Evolutionary conservation across 805 yeast genomes (phyloP).

Genomic region (Komagataella phaffii): DNA sequence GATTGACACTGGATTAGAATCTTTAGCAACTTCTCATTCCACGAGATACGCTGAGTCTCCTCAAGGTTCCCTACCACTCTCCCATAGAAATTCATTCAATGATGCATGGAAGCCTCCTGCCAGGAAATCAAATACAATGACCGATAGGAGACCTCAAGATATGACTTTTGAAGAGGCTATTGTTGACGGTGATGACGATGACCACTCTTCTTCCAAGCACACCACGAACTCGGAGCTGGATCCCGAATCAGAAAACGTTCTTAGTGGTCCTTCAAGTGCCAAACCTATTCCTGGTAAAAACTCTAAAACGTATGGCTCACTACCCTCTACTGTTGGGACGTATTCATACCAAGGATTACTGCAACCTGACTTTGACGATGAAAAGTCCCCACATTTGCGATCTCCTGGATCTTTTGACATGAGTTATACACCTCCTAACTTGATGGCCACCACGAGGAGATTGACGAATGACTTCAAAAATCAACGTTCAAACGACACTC

Average conservation of each 20-base stretch:
- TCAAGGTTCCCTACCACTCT: background rate
- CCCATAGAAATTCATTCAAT: background rate
- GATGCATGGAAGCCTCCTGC: background rate
- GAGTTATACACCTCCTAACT: background rate
- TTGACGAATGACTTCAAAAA: background rate
- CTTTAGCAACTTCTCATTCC: background rate
- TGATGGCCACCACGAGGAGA: background rate
- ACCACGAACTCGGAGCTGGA: background rate
- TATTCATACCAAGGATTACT: constrained; percentile 10
- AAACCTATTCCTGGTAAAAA: background rate
- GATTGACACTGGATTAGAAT: constrained; percentile 8
- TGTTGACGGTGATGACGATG: constrained; percentile 6
- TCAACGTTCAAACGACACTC: background rate
- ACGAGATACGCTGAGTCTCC: background rate
- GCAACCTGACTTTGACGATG: constrained; percentile 20
- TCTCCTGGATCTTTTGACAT: background rate
- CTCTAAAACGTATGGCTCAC: background rate
- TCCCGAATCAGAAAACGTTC: constrained; percentile 3
- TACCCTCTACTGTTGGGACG: constrained; percentile 1
- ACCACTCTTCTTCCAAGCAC: background rate
- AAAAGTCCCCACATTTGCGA: constrained; percentile 3
- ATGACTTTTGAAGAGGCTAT: constrained; percentile 1
- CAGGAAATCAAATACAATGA: constrained; percentile 4
- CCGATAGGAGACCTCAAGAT: background rate
- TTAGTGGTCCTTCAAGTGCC: constrained; percentile 6